Base-by-base conservation (phyloP, 1,284 basidiomycete species). In the Fistulina hepatica region DNA sequence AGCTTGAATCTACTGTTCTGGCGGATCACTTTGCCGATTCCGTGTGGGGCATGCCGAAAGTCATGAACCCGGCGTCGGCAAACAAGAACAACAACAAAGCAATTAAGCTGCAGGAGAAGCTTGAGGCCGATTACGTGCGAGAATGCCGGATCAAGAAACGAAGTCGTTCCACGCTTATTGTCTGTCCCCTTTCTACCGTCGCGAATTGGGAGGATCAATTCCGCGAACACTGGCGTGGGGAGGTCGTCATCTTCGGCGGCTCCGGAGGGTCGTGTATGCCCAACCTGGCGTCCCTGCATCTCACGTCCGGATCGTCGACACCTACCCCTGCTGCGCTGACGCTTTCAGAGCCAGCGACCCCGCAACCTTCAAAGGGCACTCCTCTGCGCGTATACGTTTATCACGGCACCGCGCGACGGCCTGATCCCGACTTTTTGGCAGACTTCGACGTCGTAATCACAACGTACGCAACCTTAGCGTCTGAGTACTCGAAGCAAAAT, bases 131-230 rank as follows among this genome's bases (percentile, higher is more conserved):
- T 30, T 77, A 80, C 47, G 63, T 68, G 10, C 69, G 88, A 43
- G 67, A 71, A 24, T 75, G 77, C 48, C 73, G 82, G 17, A 78
- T 95, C 50, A 83, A 83, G 56, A 62, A 68, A 21, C 79, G 81
- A 48, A 89, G 84, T 51, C 77, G 91, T 32, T 95, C 84, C 6
- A 97, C 95, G 1, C 63, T 99, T n/a, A 88, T 99, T 48, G 76
- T 99, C 19, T 97, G 95, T 50, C 95, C 95, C 6, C 69, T 99
- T 38, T 94, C 91, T 16, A 97, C 95, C 2, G 89, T 99, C 1
- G 80, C 88, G 33, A 98, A 97, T 54, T 99, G 95, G 95, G 94
- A 98, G 60, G 90, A 95, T 46, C 95, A 99, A 58, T 86, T 98
- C 55, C 75, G 81, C 43, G 93, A 97, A 55, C 95, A 99, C 59